These are phyloP conservation scores for Leersia perrieri DNA, from an alignment of 176 grass and related monocot species.

Conservation along the genomic window DNA sequence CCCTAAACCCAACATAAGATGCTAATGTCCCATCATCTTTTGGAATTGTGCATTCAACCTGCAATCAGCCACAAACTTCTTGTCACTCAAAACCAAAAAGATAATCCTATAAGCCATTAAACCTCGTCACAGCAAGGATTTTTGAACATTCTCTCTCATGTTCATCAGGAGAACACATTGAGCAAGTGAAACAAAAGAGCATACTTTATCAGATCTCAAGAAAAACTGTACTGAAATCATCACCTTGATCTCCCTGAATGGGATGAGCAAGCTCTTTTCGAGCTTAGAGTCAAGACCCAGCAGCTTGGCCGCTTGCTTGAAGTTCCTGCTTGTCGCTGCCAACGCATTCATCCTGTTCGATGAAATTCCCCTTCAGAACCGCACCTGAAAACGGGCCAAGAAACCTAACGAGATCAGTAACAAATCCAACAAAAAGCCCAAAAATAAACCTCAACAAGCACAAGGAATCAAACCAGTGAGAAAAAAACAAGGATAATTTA, in stretches of 20 bases:
- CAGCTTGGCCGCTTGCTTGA: conserved; percentile 77
- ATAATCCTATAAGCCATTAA: background rate
- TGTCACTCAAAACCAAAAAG: conserved; percentile 16
- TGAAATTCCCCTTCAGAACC: background rate
- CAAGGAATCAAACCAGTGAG: conserved; percentile 5
- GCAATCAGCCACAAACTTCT: conserved; percentile 44
- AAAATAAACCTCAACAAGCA: background rate
- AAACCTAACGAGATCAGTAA: background rate
- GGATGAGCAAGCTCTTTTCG: conserved; percentile 81
- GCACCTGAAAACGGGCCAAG: conserved; percentile 14
- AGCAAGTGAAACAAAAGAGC: background rate
- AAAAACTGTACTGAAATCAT: background rate
- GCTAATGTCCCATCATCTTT: conserved; percentile 86
- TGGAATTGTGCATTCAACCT: conserved; percentile 89
- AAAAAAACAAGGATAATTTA: conserved; percentile 1
- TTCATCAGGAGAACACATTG: background rate
- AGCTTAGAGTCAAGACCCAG: conserved; percentile 78
- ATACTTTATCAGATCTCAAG: background rate
- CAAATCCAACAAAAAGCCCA: background rate
- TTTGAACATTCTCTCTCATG: background rate
- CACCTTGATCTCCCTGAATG: conserved; percentile 93
- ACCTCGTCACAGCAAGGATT: background rate
- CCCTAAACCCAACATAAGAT: conserved; percentile 79
- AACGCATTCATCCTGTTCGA: conserved; percentile 72
- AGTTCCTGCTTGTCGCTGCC: conserved; percentile 75